phyloP scores from a whole-genome alignment of 306 rosid genomes.

The Inga leiocalycina region DNA sequence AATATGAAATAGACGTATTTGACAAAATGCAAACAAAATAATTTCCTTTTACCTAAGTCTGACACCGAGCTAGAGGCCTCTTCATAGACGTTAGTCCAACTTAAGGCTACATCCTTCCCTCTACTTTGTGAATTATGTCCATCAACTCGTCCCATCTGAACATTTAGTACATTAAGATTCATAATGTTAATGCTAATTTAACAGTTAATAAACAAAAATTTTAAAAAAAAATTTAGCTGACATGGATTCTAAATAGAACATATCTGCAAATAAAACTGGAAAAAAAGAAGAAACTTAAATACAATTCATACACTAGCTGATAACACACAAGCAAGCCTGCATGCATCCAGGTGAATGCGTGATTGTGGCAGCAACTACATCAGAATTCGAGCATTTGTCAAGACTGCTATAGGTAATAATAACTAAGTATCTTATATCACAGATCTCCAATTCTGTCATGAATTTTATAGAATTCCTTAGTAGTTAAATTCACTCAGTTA shows the following conservation, averaged over 20 bases:
- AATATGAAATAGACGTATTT: slow-evolving; percentile 17
- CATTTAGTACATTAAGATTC: slow-evolving; percentile 32
- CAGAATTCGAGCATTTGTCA: neutral
- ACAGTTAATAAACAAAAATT: neutral
- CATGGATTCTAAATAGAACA: slow-evolving; percentile 9
- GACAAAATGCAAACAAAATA: slow-evolving; percentile 20
- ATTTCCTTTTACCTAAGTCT: slow-evolving; percentile 50
- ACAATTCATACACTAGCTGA: neutral
- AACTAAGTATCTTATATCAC: neutral
- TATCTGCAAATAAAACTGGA: neutral
- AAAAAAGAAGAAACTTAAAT: neutral
- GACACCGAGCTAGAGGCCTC: slow-evolving; percentile 49
- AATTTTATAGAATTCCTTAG: slow-evolving; percentile 6
- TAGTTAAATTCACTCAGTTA: slow-evolving; percentile 9
- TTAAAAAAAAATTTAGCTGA: neutral
- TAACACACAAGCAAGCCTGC: slow-evolving; percentile 6
- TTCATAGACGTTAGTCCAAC: slow-evolving; percentile 77
- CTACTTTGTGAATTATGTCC: slow-evolving; percentile 65
- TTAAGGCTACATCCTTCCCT: slow-evolving; percentile 68
- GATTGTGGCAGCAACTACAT: neutral
- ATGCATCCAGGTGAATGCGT: slow-evolving; percentile 1
- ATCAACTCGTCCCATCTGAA: slow-evolving; percentile 95
- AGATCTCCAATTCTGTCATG: neutral
- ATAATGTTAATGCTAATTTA: slow-evolving; percentile 11
- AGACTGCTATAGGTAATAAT: neutral